Conservation (phyloP, 345 rosid genomes). For the Eucalyptus curtisii region DNA sequence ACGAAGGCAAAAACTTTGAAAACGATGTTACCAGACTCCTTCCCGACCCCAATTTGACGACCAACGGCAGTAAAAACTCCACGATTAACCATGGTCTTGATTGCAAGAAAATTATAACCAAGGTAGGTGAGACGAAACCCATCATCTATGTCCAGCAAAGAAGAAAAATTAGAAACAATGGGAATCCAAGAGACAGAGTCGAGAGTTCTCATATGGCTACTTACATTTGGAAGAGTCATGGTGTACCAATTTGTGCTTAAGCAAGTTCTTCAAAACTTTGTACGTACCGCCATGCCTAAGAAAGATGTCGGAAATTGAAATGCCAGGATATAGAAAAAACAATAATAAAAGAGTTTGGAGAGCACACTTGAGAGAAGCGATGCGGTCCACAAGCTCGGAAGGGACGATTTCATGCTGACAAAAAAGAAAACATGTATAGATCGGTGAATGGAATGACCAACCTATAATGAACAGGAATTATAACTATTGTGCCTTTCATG, state of each 20-base stretch:
- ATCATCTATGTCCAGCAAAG: slow-evolving; percentile 42
- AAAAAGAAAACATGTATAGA: not conserved
- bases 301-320: not conserved
- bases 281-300: slow-evolving; percentile 83
- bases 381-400: slow-evolving; percentile 56
- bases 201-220: not conserved
- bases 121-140: slow-evolving; percentile 91
- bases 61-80: slow-evolving; percentile 75
- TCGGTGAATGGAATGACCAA: not conserved
- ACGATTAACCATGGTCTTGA: slow-evolving; percentile 76
- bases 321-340: not conserved
- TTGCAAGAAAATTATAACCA: slow-evolving; percentile 91
- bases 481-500: no score
- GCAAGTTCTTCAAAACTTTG: slow-evolving; percentile 83
- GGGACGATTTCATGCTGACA: slow-evolving; percentile 80
- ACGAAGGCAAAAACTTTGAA: not conserved
- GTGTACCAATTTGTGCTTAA: slow-evolving; percentile 75
- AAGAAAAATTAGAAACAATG: not conserved
- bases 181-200: not conserved
- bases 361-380: slow-evolving; percentile 67
- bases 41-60: slow-evolving; percentile 89
- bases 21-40: slow-evolving; percentile 65
- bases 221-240: slow-evolving; percentile 83
- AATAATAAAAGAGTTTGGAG: not conserved
- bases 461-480: not conserved